Evolutionary conservation across 345 rosid species (phyloP).

Genomic region (Syzygium oleosum): DNA sequence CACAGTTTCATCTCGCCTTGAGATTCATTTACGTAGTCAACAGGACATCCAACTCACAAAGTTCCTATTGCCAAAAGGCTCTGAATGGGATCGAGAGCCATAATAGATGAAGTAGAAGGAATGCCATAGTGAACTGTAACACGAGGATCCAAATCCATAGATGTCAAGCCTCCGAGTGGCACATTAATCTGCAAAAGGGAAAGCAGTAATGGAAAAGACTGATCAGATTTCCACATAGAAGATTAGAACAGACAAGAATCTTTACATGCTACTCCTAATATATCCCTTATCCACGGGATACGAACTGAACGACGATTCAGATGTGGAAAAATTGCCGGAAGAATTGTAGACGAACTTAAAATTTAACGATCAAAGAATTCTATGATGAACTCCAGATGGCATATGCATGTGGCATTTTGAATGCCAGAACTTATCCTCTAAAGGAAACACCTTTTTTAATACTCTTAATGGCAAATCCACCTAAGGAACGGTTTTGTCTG

Average conservation of each 20-base stretch:
- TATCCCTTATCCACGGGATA: neutral
- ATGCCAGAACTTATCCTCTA: neutral
- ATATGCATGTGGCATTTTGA: neutral
- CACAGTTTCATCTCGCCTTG: neutral
- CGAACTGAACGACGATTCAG: neutral
- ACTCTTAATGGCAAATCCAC: neutral
- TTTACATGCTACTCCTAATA: neutral
- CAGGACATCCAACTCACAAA: slow-evolving; percentile 35
- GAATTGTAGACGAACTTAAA: neutral
- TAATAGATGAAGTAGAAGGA: slow-evolving; percentile 72
- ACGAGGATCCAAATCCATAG: slow-evolving; percentile 45
- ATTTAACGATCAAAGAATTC: neutral
- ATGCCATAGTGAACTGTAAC: slow-evolving; percentile 61
- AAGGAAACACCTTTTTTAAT: neutral
- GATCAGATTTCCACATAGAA: neutral
- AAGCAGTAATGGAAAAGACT: neutral
- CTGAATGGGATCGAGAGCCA: slow-evolving; percentile 74
- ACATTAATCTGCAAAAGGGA: slow-evolving; percentile 3
- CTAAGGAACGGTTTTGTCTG: neutral
- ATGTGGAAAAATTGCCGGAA: neutral
- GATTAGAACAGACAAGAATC: neutral
- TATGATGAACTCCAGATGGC: neutral
- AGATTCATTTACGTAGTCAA: neutral
- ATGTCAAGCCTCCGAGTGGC: slow-evolving; percentile 18
- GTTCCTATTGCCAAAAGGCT: slow-evolving; percentile 76